Percentiles rank a stretch among this genome's conserved stretches.
phyloP scores from a whole-genome alignment of 768 basidiomycete species.

The Russula olivacea region DNA sequence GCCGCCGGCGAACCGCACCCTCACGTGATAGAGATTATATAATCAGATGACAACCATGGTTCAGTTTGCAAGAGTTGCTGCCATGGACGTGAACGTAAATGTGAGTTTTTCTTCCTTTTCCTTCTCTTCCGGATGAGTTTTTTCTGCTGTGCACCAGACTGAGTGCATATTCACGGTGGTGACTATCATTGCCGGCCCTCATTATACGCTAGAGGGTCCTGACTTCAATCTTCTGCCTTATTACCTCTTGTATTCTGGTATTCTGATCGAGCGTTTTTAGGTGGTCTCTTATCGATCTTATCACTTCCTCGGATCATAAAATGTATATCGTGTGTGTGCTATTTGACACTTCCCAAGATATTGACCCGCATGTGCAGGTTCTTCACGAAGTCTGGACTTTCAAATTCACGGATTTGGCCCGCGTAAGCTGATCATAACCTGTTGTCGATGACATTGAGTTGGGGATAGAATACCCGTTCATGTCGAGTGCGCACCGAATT shows the following conservation, averaged over 20 bases:
- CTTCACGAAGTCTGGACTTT: slow-evolving; percentile 52
- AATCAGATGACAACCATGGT: neutral
- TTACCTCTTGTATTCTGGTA: neutral
- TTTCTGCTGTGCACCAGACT: slow-evolving; percentile 26
- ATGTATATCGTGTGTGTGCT: neutral
- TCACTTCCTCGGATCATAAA: neutral
- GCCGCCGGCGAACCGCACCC: too few relatives aligned
- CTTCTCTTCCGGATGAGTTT: slow-evolving; percentile 15
- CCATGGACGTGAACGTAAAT: too few relatives aligned
- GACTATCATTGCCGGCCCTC: slow-evolving; percentile 21
- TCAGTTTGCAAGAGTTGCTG: too few relatives aligned
- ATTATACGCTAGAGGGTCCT: slow-evolving; percentile 25
- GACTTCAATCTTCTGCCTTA: slow-evolving; percentile 9
- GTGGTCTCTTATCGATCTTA: neutral
- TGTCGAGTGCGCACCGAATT: slow-evolving; percentile 57
- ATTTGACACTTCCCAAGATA: neutral
- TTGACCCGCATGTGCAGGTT: neutral
- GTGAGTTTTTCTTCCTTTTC: too few relatives aligned
- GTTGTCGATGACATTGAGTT: slow-evolving; percentile 2
- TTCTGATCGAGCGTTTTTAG: slow-evolving; percentile 3
- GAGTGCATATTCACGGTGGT: slow-evolving; percentile 21
- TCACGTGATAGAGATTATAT: neutral
- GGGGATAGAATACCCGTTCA: neutral
- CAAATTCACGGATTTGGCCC: slow-evolving; percentile 78
- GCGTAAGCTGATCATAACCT: slow-evolving; percentile 85